Base-by-base conservation (phyloP, 768 basidiomycete species). In the Suillus sp. region DNA sequence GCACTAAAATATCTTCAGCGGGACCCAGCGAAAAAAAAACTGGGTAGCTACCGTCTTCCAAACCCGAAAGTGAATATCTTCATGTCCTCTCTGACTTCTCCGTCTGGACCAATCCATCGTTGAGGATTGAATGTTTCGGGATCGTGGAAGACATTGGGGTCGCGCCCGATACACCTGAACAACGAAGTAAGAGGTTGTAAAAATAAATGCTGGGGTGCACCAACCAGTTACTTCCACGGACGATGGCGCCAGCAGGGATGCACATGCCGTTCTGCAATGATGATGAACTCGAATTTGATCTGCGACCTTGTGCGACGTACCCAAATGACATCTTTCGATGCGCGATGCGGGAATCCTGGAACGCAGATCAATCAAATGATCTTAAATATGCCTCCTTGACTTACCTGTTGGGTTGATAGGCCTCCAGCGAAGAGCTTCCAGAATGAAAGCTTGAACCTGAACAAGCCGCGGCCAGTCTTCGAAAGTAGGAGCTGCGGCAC, bases 81-180 rank as follows among this genome's bases (percentile, higher is more conserved):
- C 25, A 84, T 65, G 56, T 83, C 80, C 11, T 83, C 81, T 42
- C 75, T 74, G 4, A 85, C 55, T 47, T 73, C 76, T 3, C 80
- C 81, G 2, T 81, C 74, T 20, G 34, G 10, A 14, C 50, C 90
- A 16, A 85, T 59, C 84, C 84, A 87, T 34, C 85, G 74, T 65
- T 82, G 78, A 3, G 84, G 84, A 40, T 82, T 71, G 70, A 87
- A 86, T n/a, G 50, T 65, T 62, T 87, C 84, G 1, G 85, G 84
- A 51, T 86, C 78, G 0, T 80, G 80, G 71, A 83, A 86, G 30
- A 79, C 72, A 7, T 66, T 69, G 0, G 85, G 84, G 65, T 86
- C 84, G 27, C 83, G 79, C 3, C 79, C 80, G 16, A 86, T 78
- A 1, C 81, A 75, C 81, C 78, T 77, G 27, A 43, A 50, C 18